Evolutionary conservation across 495 filamentous ascomycete species (phyloP).

Genomic region (Penicillium angulare): DNA sequence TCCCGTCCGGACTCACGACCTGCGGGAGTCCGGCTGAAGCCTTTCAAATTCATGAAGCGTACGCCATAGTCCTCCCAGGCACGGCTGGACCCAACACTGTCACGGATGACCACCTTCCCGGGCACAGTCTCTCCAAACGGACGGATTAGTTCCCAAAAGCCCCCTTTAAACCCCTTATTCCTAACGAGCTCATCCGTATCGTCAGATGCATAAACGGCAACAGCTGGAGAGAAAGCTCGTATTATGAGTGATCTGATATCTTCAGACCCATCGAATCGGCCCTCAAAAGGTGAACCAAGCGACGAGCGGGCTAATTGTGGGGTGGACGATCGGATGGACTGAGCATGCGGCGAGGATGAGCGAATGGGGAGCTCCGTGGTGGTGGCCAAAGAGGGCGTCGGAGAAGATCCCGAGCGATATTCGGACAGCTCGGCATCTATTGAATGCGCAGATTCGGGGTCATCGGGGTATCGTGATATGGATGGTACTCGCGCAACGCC

Average conservation of each 20-base stretch:
- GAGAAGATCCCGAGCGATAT: conserved; percentile 52
- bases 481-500: conserved; percentile 51
- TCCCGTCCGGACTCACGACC: conserved; percentile 21
- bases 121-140: conserved; percentile 89
- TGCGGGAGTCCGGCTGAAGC: conserved; percentile 15
- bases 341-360: conserved; percentile 54
- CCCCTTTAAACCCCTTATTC: conserved; percentile 81
- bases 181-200: conserved; percentile 78
- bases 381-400: conserved; percentile 33
- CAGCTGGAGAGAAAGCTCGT: conserved; percentile 80
- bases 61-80: conserved; percentile 89
- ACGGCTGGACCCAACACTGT: conserved; percentile 78
- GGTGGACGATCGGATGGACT: conserved; percentile 59
- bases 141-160: conserved; percentile 78
- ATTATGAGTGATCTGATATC: conserved; percentile 75
- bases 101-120: conserved; percentile 85
- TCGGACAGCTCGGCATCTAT: conserved; percentile 50
- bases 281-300: conserved; percentile 48
- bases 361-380: conserved; percentile 40
- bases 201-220: conserved; percentile 76
- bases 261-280: conserved; percentile 49
- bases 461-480: conserved; percentile 46
- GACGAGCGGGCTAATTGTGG: conserved; percentile 57
- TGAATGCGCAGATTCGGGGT: conserved; percentile 39
- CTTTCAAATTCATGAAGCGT: conserved; percentile 64